phyloP scores from a whole-genome alignment of 2,329 filamentous ascomycete genomes.

The Colletotrichum sansevieriae region DNA sequence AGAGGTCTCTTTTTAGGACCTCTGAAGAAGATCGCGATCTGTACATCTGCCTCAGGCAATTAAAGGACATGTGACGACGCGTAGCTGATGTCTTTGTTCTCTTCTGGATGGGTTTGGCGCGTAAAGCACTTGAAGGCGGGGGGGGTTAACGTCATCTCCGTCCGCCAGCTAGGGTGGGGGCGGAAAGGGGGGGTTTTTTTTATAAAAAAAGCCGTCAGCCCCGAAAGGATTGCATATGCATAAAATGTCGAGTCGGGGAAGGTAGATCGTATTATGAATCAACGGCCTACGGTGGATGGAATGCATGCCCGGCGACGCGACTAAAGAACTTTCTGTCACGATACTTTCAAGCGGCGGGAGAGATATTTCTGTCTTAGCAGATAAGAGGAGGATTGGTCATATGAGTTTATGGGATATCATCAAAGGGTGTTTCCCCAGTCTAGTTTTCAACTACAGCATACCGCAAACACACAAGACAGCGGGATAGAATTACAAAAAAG shows the following conservation, averaged over 20 bases:
- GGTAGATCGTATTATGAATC: neutral
- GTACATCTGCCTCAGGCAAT: neutral
- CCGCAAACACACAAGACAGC: neutral
- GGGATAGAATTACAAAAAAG: slow-evolving; percentile 34
- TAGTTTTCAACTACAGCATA: slow-evolving; percentile 28
- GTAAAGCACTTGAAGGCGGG: slow-evolving; percentile 24
- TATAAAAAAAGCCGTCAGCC: neutral
- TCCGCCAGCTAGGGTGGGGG: too few relatives aligned
- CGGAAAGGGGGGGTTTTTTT: neutral
- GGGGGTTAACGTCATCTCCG: slow-evolving; percentile 32
- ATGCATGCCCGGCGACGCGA: too few relatives aligned
- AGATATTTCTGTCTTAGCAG: neutral
- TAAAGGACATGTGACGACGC: slow-evolving; percentile 34
- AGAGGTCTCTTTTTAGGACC: too few relatives aligned
- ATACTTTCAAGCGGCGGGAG: neutral
- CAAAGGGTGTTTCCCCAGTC: slow-evolving; percentile 12
- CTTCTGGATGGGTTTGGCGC: slow-evolving; percentile 7
- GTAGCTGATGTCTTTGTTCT: neutral
- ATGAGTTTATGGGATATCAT: slow-evolving; percentile 12
- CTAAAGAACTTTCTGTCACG: too few relatives aligned
- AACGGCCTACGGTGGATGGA: neutral
- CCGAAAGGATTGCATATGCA: slow-evolving; percentile 5
- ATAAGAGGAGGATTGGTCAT: slow-evolving; percentile 16
- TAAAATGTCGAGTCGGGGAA: neutral
- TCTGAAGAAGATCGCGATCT: neutral